These are phyloP conservation scores for Penicillium sp. DNA, from an alignment of 2,329 filamentous ascomycete genomes.

Conservation along the genomic window DNA sequence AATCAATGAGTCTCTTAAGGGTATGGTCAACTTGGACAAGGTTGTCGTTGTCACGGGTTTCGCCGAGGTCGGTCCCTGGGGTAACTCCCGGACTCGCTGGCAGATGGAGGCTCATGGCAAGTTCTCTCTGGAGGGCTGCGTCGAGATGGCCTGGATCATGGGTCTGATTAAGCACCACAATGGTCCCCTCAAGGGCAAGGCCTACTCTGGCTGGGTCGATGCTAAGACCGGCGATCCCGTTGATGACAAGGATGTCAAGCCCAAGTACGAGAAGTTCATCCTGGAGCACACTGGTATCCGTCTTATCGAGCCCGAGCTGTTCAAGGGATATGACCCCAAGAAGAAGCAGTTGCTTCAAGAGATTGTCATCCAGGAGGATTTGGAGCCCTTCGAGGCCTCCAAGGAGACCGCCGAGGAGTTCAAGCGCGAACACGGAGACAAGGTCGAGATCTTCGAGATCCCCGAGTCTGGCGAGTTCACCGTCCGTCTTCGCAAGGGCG, in stretches of 20 bases:
- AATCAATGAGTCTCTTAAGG: slow-evolving; percentile 83
- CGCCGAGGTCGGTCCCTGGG: slow-evolving; percentile 81
- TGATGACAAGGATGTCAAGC: slow-evolving; percentile 96
- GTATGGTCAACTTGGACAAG: slow-evolving; percentile 98
- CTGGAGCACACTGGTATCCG: slow-evolving; percentile 96
- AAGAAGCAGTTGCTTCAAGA: slow-evolving; percentile 99
- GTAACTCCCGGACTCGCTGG: slow-evolving; percentile 96
- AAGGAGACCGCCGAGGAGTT: slow-evolving; percentile 98
- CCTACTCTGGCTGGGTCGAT: slow-evolving; percentile 95
- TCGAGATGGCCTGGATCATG: slow-evolving; percentile 99
- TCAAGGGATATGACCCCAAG: slow-evolving; percentile 94
- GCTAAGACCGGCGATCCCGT: slow-evolving; percentile 91
- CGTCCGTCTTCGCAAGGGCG: slow-evolving; percentile 92
- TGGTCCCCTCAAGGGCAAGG: slow-evolving; percentile 90
- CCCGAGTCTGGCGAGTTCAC: slow-evolving; percentile 91
- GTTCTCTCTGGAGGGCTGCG: slow-evolving; percentile 95
- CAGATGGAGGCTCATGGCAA: slow-evolving; percentile 98
- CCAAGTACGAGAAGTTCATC: slow-evolving; percentile 96
- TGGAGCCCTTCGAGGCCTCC: slow-evolving; percentile 94
- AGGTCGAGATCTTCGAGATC: slow-evolving; percentile 96
- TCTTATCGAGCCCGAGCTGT: slow-evolving; percentile 94
- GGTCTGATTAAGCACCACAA: slow-evolving; percentile 99
- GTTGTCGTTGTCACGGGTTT: slow-evolving; percentile 98
- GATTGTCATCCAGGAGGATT: slow-evolving; percentile 93
- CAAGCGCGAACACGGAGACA: slow-evolving; percentile 93